Conservation (phyloP, 768 basidiomycete genomes). For the Lyophyllum atratum region DNA sequence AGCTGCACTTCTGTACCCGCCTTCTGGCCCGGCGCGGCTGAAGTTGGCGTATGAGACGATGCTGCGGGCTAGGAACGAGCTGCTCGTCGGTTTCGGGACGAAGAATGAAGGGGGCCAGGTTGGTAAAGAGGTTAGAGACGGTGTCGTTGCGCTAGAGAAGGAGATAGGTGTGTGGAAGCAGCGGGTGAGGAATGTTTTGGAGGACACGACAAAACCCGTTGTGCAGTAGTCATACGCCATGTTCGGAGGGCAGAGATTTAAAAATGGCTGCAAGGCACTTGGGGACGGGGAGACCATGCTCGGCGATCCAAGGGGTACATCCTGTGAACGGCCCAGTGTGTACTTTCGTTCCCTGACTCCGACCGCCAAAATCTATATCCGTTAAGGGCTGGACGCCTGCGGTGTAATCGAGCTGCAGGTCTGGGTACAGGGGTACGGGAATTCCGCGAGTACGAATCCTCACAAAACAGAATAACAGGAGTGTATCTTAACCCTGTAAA, state of each 20-base stretch:
- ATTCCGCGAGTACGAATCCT: constrained; percentile 14
- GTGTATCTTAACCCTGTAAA: constrained; percentile 60
- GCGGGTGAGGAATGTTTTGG: constrained; percentile 57
- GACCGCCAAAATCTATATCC: constrained; percentile 44
- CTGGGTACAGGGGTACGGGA: not conserved
- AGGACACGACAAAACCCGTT: constrained; percentile 36
- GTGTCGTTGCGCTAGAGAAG: constrained; percentile 62
- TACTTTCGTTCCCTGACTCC: constrained; percentile 39
- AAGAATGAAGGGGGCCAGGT: constrained; percentile 72
- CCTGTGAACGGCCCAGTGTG: constrained; percentile 47
- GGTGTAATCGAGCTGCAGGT: constrained; percentile 43
- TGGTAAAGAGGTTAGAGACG: constrained; percentile 61
- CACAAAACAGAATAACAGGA: constrained; percentile 63
- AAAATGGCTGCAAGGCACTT: constrained; percentile 29
- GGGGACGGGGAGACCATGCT: constrained; percentile 62
- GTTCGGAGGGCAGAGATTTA: no score
- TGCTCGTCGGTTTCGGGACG: constrained; percentile 72
- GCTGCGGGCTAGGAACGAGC: constrained; percentile 57
- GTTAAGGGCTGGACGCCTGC: constrained; percentile 64
- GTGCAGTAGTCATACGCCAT: not conserved
- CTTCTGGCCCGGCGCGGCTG: constrained; percentile 65
- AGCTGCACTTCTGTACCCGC: constrained; percentile 50
- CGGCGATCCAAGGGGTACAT: constrained; percentile 52
- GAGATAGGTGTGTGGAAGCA: constrained; percentile 73
- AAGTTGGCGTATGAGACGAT: constrained; percentile 67